Evolutionary conservation across 2,329 filamentous ascomycete genomes (phyloP).

Genomic region (Xylariaceae sp.): DNA sequence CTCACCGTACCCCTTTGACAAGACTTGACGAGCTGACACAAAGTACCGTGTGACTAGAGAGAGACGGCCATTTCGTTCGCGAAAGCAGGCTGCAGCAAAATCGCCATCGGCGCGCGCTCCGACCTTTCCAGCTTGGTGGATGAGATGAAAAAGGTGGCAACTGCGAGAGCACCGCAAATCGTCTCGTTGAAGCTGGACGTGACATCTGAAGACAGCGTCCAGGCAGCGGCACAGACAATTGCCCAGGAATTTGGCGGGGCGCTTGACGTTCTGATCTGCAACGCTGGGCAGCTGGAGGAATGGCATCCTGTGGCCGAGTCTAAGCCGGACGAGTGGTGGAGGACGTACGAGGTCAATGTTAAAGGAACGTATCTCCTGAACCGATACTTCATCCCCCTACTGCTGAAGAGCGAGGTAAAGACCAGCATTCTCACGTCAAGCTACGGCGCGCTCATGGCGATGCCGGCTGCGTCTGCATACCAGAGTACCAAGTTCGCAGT

Average conservation of each 20-base stretch:
- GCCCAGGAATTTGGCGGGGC: constrained; percentile 22
- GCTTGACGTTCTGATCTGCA: constrained; percentile 38
- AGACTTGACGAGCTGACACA: too few relatives aligned
- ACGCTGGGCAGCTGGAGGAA: constrained; percentile 37
- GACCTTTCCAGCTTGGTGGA: constrained; percentile 36
- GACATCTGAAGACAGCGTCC: constrained; percentile 31
- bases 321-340: constrained; percentile 24
- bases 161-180: constrained; percentile 24
- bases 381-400: constrained; percentile 24
- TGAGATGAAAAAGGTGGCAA: constrained; percentile 35
- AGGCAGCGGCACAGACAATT: constrained; percentile 28
- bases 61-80: constrained; percentile 48
- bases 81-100: constrained; percentile 42
- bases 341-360: constrained; percentile 27
- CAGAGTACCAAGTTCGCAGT: constrained; percentile 43
- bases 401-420: constrained; percentile 30
- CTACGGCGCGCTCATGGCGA: constrained; percentile 33
- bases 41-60: too few relatives aligned
- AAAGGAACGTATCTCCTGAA: constrained; percentile 27
- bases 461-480: constrained; percentile 39
- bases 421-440: constrained; percentile 41
- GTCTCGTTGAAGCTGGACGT: constrained; percentile 33
- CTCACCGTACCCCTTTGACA: too few relatives aligned
- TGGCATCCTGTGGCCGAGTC: constrained; percentile 24
- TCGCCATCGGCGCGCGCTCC: constrained; percentile 50